Evolutionary conservation across 768 basidiomycete genomes (phyloP).

Genomic region (Rubroboletus satanas): DNA sequence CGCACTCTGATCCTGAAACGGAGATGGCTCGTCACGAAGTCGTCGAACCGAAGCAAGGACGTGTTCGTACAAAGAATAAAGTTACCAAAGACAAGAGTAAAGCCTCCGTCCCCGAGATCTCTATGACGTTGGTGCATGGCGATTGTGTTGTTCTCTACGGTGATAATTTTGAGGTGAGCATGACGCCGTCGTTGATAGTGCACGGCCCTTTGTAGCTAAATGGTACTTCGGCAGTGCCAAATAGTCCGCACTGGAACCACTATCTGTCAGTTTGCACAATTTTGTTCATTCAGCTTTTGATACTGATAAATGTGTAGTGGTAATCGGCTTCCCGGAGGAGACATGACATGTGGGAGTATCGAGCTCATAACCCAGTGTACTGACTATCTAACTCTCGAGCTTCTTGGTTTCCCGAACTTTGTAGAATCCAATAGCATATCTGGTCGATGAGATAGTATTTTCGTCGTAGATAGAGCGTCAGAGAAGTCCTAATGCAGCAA

Average conservation of each 20-base stretch:
- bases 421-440: background rate
- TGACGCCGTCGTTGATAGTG: background rate
- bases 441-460: background rate
- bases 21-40: constrained; percentile 1
- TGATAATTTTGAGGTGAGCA: constrained; percentile 41
- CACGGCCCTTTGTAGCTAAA: background rate
- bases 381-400: background rate
- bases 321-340: constrained; percentile 23
- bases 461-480: constrained; percentile 31
- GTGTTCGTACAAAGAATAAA: constrained; percentile 17
- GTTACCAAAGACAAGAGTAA: constrained; percentile 16
- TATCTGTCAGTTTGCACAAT: constrained; percentile 23
- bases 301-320: constrained; percentile 22
- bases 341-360: constrained; percentile 1
- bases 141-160: constrained; percentile 36
- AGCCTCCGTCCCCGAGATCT: constrained; percentile 16
- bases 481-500: constrained; percentile 32
- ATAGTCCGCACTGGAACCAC: constrained; percentile 31
- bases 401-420: background rate
- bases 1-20: background rate
- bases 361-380: background rate
- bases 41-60: background rate
- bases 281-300: background rate
- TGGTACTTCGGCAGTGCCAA: constrained; percentile 18
- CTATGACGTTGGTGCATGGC: constrained; percentile 38